phyloP scores from a whole-genome alignment of 2,329 filamentous ascomycete genomes.

The Colletotrichum orbiculare region DNA sequence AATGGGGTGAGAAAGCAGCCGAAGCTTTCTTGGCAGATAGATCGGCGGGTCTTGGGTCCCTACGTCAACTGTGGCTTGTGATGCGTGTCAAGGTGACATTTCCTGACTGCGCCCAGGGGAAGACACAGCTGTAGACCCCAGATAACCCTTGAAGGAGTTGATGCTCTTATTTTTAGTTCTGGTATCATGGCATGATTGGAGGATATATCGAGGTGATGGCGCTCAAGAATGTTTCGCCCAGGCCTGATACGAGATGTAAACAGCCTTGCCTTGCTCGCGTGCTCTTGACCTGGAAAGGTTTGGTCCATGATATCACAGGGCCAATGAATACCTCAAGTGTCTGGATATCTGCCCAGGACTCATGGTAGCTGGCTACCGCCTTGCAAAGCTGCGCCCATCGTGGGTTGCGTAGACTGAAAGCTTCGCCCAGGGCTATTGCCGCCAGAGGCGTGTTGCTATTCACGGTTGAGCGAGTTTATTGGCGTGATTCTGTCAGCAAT shows the following conservation, averaged over 20 bases:
- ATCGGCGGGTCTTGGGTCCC: constrained; percentile 24
- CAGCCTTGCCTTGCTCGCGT: constrained; percentile 15
- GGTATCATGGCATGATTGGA: constrained; percentile 22
- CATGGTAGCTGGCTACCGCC: not conserved
- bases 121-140: not conserved
- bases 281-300: constrained; percentile 5
- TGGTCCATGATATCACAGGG: not conserved
- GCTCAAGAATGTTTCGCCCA: constrained; percentile 2
- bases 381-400: constrained; percentile 16
- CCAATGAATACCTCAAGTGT: constrained; percentile 4
- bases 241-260: constrained; percentile 25
- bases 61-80: constrained; percentile 35
- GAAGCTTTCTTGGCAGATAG: constrained; percentile 34
- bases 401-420: constrained; percentile 1
- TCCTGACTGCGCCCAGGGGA: constrained; percentile 17
- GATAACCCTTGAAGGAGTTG: not conserved
- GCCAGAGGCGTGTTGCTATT: constrained; percentile 6
- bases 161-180: constrained; percentile 27
- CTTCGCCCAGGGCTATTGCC: not conserved
- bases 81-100: constrained; percentile 16
- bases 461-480: not conserved
- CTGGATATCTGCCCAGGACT: no score
- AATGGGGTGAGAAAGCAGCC: constrained; percentile 21
- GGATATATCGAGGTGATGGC: constrained; percentile 2
- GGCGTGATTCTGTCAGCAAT: not conserved